A percentile compares a stretch with the other conserved stretches of the same genome.
phyloP scores from a whole-genome alignment of 2,329 filamentous ascomycete genomes.

The Capronia coronata region DNA sequence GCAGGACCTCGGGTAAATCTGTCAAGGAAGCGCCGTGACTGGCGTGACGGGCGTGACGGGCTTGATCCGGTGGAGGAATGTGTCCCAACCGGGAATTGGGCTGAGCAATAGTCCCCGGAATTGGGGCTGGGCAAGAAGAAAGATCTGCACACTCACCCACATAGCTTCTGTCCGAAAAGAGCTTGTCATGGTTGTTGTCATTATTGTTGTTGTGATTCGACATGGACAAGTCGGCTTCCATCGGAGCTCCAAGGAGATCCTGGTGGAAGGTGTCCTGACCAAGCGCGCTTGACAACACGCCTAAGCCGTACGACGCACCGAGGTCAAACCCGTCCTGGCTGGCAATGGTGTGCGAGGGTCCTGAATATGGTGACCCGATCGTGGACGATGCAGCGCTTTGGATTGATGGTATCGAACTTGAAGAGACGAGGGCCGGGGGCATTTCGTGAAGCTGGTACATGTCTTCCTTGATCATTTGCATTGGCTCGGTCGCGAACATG shows the following conservation, averaged over 20 bases:
- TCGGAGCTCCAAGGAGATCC: slow-evolving; percentile 34
- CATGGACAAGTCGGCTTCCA: slow-evolving; percentile 40
- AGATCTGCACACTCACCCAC: slow-evolving; percentile 42
- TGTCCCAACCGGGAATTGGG: slow-evolving; percentile 17
- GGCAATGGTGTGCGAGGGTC: slow-evolving; percentile 49
- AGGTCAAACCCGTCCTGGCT: slow-evolving; percentile 53
- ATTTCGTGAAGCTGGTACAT: slow-evolving; percentile 30
- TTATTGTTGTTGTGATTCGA: slow-evolving; percentile 27
- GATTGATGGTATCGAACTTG: slow-evolving; percentile 54
- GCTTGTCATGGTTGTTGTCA: slow-evolving; percentile 34
- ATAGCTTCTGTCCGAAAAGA: slow-evolving; percentile 35
- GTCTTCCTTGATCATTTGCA: slow-evolving; percentile 20
- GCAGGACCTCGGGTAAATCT: slow-evolving; percentile 6
- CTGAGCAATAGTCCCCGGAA: slow-evolving; percentile 14
- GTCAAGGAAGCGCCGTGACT: slow-evolving; percentile 5
- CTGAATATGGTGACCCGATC: slow-evolving; percentile 60
- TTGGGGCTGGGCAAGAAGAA: slow-evolving; percentile 32
- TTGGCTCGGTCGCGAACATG: slow-evolving; percentile 19
- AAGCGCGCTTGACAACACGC: slow-evolving; percentile 59
- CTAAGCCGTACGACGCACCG: slow-evolving; percentile 44
- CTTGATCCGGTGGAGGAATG: slow-evolving; percentile 4
- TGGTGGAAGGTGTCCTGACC: slow-evolving; percentile 47
- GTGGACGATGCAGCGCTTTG: slow-evolving; percentile 57
- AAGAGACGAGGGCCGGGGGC: slow-evolving; percentile 55
- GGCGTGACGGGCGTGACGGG: slow-evolving; percentile 6